These are phyloP conservation scores for Penicillium glabrum DNA, from an alignment of 2,329 filamentous ascomycete genomes.

Conservation along the genomic window DNA sequence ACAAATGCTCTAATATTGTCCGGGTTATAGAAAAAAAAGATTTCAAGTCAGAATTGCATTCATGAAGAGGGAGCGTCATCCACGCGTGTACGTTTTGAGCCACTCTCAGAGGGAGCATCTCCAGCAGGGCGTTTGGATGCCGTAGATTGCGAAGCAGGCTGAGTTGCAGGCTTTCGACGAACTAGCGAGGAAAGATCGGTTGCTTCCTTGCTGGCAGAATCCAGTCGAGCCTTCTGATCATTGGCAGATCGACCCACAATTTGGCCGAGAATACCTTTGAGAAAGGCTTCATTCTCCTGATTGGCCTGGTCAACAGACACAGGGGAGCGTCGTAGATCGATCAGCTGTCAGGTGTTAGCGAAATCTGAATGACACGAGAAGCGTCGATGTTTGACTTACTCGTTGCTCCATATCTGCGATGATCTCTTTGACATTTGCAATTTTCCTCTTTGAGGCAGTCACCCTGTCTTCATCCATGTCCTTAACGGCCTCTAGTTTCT, in stretches of 20 bases:
- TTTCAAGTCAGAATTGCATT: neutral
- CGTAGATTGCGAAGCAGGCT: constrained; percentile 11
- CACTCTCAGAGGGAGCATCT: constrained; percentile 15
- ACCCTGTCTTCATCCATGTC: constrained; percentile 41
- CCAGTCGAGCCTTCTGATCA: constrained; percentile 54
- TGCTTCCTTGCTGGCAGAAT: constrained; percentile 55
- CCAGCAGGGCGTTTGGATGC: constrained; percentile 31
- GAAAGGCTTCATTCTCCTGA: constrained; percentile 40
- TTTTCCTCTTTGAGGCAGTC: constrained; percentile 45
- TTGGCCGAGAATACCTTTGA: constrained; percentile 59
- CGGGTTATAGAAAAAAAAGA: neutral
- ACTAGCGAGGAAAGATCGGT: constrained; percentile 62
- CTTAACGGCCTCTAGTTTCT: constrained; percentile 38
- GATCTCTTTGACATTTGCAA: constrained; percentile 62
- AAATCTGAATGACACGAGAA: constrained; percentile 7
- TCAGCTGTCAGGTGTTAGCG: constrained; percentile 40
- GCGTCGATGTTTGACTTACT: constrained; percentile 34
- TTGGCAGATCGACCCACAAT: constrained; percentile 56
- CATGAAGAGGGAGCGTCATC: constrained; percentile 10
- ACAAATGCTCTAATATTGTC: neutral
- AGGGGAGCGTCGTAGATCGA: constrained; percentile 58
- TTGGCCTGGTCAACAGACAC: constrained; percentile 45
- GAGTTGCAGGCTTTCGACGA: constrained; percentile 49
- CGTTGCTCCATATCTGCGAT: constrained; percentile 61
- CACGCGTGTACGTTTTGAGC: constrained; percentile 28